phyloP scores from a whole-genome alignment of 2,329 filamentous ascomycete genomes.

The Capronia coronata region DNA sequence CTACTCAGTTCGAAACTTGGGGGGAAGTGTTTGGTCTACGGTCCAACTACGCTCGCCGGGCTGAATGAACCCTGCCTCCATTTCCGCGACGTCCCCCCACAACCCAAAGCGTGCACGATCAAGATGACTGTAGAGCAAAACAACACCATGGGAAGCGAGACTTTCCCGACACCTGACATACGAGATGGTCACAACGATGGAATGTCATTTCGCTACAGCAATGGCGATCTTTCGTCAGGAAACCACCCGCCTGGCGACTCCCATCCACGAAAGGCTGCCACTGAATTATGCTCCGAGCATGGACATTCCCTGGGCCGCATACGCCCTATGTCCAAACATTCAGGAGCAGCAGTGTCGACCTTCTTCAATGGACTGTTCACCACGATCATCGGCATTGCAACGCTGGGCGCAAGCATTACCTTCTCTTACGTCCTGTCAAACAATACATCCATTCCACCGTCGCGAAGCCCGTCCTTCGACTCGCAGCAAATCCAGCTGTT shows the following conservation, averaged over 20 bases:
- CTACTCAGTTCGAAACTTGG: too few species aligned
- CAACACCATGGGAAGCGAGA: background rate
- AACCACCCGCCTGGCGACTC: background rate
- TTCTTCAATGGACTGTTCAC: slow-evolving; percentile 29
- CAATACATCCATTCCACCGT: slow-evolving; percentile 12
- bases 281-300: slow-evolving; percentile 20
- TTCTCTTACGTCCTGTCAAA: slow-evolving; percentile 29
- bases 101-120: background rate
- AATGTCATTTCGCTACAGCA: background rate
- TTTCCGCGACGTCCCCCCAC: background rate
- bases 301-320: slow-evolving; percentile 23
- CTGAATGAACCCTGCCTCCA: background rate
- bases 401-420: slow-evolving; percentile 27
- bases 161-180: background rate
- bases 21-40: background rate
- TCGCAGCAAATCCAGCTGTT: slow-evolving; percentile 20
- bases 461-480: slow-evolving; percentile 14
- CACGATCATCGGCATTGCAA: slow-evolving; percentile 27
- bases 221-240: background rate
- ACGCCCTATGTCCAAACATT: slow-evolving; percentile 24
- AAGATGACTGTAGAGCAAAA: background rate
- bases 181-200: background rate
- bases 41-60: background rate
- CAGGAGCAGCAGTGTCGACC: slow-evolving; percentile 21
- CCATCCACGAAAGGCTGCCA: slow-evolving; percentile 3